Evolutionary conservation across 2,329 filamentous ascomycete genomes (phyloP).

Genomic region (Pestalotiopsis sp.): DNA sequence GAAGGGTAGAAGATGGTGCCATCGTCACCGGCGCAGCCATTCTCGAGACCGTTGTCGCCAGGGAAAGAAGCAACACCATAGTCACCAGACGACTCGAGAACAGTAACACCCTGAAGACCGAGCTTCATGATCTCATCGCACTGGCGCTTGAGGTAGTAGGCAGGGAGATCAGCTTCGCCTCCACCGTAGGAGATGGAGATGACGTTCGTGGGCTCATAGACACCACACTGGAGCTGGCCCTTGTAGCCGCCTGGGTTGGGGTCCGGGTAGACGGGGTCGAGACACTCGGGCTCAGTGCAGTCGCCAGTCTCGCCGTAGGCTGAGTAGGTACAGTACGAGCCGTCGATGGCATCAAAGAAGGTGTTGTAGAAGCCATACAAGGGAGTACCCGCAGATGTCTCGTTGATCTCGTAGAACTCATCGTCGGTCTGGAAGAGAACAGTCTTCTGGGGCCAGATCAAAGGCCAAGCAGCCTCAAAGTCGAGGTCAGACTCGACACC

Average conservation of each 20-base stretch:
- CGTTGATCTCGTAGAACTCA: conserved; percentile 31
- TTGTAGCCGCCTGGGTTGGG: conserved; percentile 45
- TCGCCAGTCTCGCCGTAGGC: conserved; percentile 27
- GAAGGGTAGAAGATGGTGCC: conserved; percentile 43
- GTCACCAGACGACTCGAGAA: conserved; percentile 45
- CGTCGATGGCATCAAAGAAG: conserved; percentile 23
- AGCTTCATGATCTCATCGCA: conserved; percentile 53
- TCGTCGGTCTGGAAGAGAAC: conserved; percentile 43
- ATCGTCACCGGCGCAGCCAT: conserved; percentile 34
- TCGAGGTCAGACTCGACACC: conserved; percentile 35
- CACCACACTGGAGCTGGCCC: conserved; percentile 39
- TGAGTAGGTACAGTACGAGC: conserved; percentile 25
- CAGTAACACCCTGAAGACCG: conserved; percentile 46
- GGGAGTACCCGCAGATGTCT: conserved; percentile 10
- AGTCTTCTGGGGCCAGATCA: conserved; percentile 39
- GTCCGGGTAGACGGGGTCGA: conserved; percentile 45
- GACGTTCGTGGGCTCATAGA: conserved; percentile 55
- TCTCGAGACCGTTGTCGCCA: conserved; percentile 14
- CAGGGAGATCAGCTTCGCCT: conserved; percentile 51
- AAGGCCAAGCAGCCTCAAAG: conserved; percentile 44
- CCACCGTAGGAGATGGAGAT: conserved; percentile 57
- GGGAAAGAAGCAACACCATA: conserved; percentile 33
- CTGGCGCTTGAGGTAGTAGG: conserved; percentile 51
- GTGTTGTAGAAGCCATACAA: conserved; percentile 8
- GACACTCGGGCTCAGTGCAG: conserved; percentile 21